These are phyloP conservation scores for Metschnikowia hibisci DNA, from an alignment of 805 yeast genomes.

Conservation along the genomic window DNA sequence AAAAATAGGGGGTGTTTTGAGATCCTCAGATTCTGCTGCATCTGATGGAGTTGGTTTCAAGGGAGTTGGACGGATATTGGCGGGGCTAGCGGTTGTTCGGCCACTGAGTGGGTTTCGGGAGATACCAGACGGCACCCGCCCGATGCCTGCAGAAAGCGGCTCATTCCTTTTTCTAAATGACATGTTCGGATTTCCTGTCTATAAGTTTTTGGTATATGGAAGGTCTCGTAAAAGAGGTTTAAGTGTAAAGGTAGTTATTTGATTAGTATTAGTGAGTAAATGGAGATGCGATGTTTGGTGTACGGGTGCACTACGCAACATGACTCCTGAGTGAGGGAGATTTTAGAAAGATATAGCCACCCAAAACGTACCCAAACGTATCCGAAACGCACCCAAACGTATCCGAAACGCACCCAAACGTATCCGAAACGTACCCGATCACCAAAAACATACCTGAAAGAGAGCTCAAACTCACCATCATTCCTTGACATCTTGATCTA, in stretches of 20 bases:
- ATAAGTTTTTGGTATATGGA: no score
- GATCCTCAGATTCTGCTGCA: background rate
- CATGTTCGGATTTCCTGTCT: slow-evolving; percentile 32
- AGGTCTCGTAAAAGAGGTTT: no score
- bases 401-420: background rate
- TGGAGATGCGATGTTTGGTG: background rate
- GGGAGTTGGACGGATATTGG: background rate
- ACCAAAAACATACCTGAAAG: background rate
- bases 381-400: background rate
- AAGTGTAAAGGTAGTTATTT: no score
- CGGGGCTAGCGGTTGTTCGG: slow-evolving; percentile 1
- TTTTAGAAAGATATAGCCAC: no score
- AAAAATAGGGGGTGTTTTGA: background rate
- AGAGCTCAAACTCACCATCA: no score
- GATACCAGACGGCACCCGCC: background rate
- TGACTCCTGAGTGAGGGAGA: background rate
- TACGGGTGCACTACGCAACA: background rate
- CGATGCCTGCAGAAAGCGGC: slow-evolving; percentile 24
- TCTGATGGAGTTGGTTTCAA: background rate
- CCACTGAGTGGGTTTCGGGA: slow-evolving; percentile 6
- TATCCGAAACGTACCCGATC: background rate
- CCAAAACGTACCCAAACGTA: background rate
- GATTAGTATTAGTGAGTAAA: no score
- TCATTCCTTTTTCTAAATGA: slow-evolving; percentile 60
- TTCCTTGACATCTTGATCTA: no score